Evolutionary conservation across 2,329 filamentous ascomycete species (phyloP), one percentile per base, ranked within the genome.

Genomic region (Fusarium mangiferae): DNA sequence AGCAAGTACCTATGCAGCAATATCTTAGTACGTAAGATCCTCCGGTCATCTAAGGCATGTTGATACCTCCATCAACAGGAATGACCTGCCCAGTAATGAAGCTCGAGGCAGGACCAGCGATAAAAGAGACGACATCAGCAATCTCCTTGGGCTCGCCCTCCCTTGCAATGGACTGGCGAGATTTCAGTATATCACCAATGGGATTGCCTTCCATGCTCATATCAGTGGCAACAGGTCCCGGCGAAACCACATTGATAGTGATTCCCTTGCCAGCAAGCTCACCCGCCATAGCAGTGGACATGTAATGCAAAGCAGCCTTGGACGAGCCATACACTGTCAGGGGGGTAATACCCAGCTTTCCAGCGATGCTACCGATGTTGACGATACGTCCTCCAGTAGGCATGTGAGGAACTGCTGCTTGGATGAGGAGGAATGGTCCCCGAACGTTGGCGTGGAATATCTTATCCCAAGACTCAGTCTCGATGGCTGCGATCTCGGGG

Each of bases 301-400:
- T 67, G 13, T 8, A 51, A 1, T 56, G 44, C n/a, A 67, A 64
- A 0, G 82, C 82, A 13, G 81, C 82, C 56, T 83, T 83, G 0
- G 80, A 81, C 5, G 81, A 76, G 1, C 73, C 79, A 38, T 84
- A 84, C 0, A 83, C 78, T 0, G 80, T 78, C 39, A 81, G 72
- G 0, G 67, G 74, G 3, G 79, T 66, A 5, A 80, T 68, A 3
- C 81, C 82, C 6, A 80, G 62, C 3, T 80, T 74, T 4, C 81
- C 80, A n/a, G 72, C 77, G 7, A 77, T 76, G 0, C 81, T 82
- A 3, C 81, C 82, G 7, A 83, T 67, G 33, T 79, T 77, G n/a
- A 83, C 75, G 4, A 83, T 80, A 0, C 82, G 80, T 1, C 81
- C 79, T 7, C 80, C 78, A 3, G 62, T 62, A 1, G 77, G 64